Evolutionary conservation across 2,329 filamentous ascomycete species (phyloP), one percentile per base, ranked within the genome.

Genomic region (Blastomyces gilchristii): DNA sequence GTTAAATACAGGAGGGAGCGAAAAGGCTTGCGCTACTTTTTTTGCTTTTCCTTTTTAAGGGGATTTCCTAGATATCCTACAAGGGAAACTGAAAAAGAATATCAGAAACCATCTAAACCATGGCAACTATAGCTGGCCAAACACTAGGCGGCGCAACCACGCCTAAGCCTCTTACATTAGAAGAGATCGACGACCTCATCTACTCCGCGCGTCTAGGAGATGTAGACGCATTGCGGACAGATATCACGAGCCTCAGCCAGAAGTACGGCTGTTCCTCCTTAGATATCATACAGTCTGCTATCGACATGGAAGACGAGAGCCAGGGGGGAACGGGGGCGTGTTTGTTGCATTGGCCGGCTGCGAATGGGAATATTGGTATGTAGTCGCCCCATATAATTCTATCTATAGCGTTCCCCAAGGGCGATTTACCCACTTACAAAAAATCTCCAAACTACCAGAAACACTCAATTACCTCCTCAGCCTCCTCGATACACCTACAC

Each of bases 131-230:
- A 41, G 31, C 49, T 25, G 57, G 47, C 39, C 47, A 60, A 39
- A 22, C 52, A 2, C 12, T 57, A 37, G 52, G 52, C 12, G 3
- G n/a, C 39, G n/a, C 60, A 25, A 28, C 60, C 16, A 3, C 45
- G 9, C 52, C 60, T 12, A 61, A 75, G 63, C 66, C 69, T 37
- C 79, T 93, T 58, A 83, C 84, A 59, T 86, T 89, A 73, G 92
- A 96, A 61, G 85, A 91, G 75, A 87, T 95, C 70, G 92, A 97
- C 74, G 93, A 97, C 76, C 83, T 97, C 67, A 84, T 97, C 68
- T 97, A 96, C 79, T 86, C 90, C 68, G 84, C 91, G 2, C 89
- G 93, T 47, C 82, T 84, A 0, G 91, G 91, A 67, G 92, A 97
- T 67, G 79, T 85, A 63, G 77, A 81, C 22, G 89, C 93, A 34